phyloP scores from a whole-genome alignment of 2,329 filamentous ascomycete genomes.

The Biscogniauxia sp. region DNA sequence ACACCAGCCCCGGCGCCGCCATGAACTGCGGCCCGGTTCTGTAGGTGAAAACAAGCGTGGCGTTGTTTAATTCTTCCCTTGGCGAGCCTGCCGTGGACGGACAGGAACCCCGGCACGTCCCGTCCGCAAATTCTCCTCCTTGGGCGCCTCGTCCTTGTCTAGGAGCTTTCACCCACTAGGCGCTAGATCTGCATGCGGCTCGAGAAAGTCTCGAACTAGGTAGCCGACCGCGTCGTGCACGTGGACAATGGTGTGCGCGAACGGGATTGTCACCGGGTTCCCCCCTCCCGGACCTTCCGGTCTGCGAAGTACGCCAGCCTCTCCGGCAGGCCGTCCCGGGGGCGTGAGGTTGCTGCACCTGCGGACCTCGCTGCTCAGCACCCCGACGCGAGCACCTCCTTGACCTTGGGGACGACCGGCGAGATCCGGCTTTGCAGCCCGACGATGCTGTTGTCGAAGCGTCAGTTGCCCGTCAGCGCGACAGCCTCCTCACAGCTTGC shows the following conservation, averaged over 20 bases:
- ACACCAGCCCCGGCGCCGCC: slow-evolving; percentile 43
- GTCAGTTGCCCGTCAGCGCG: slow-evolving; percentile 40
- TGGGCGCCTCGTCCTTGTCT: slow-evolving; percentile 29
- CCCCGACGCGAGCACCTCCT: slow-evolving; percentile 43
- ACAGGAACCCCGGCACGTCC: too few species aligned
- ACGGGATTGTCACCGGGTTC: slow-evolving; percentile 18
- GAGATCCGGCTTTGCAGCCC: slow-evolving; percentile 50
- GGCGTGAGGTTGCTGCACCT: slow-evolving; percentile 37
- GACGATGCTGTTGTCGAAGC: slow-evolving; percentile 41
- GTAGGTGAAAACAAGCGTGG: slow-evolving; percentile 44
- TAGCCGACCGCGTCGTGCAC: slow-evolving; percentile 45
- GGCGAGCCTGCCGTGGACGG: slow-evolving; percentile 38
- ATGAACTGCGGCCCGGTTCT: slow-evolving; percentile 49
- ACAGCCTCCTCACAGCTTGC: slow-evolving; percentile 46
- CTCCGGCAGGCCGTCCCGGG: slow-evolving; percentile 31
- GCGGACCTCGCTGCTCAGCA: slow-evolving; percentile 49
- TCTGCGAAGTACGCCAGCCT: slow-evolving; percentile 48
- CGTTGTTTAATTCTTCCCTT: slow-evolving; percentile 27
- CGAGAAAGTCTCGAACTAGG: slow-evolving; percentile 38
- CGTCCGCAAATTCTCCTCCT: slow-evolving; percentile 33
- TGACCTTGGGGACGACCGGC: slow-evolving; percentile 43
- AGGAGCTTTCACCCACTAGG: slow-evolving; percentile 37
- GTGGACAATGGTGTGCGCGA: too few species aligned
- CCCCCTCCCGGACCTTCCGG: slow-evolving; percentile 35
- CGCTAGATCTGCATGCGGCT: slow-evolving; percentile 45